Evolutionary conservation across 345 rosid genomes (phyloP).

Genomic region (Salix viminalis): DNA sequence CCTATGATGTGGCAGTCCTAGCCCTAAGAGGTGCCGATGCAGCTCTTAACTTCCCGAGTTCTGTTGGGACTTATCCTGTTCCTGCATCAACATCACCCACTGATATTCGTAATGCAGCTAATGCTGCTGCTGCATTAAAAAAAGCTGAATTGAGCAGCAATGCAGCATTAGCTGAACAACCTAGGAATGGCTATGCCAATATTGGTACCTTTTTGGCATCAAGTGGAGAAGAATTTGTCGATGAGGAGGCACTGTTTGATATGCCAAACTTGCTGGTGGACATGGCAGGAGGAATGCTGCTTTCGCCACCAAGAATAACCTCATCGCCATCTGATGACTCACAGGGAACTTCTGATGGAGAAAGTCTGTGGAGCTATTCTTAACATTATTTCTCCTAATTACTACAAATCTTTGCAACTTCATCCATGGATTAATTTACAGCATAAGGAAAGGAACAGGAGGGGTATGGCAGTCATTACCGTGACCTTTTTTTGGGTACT

Average conservation of each 20-base stretch:
- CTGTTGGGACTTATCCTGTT: slow-evolving; percentile 46
- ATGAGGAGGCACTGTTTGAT: slow-evolving; percentile 71
- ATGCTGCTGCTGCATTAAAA: slow-evolving; percentile 48
- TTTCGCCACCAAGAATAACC: slow-evolving; percentile 70
- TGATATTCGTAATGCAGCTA: slow-evolving; percentile 67
- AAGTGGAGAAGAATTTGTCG: slow-evolving; percentile 40
- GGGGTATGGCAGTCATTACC: neutral
- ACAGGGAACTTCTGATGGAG: slow-evolving; percentile 53
- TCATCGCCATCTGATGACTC: slow-evolving; percentile 52
- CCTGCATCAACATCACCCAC: slow-evolving; percentile 53
- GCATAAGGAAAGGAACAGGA: neutral
- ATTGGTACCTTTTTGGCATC: neutral
- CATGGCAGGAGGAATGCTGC: slow-evolving; percentile 92
- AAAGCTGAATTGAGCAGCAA: slow-evolving; percentile 21
- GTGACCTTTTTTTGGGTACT: neutral
- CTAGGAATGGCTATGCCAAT: neutral
- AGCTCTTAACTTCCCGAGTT: slow-evolving; percentile 62
- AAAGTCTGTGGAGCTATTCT: slow-evolving; percentile 64
- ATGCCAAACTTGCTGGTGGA: slow-evolving; percentile 79
- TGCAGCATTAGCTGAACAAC: neutral
- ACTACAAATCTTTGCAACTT: neutral
- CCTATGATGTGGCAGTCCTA: slow-evolving; percentile 81
- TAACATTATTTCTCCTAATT: neutral
- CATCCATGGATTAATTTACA: neutral
- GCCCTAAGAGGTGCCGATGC: slow-evolving; percentile 72